A percentile compares a stretch with the other conserved stretches of the same genome.
Evolutionary conservation across 805 yeast genomes (phyloP).

Genomic region (Wickerhamiella nectarea): DNA sequence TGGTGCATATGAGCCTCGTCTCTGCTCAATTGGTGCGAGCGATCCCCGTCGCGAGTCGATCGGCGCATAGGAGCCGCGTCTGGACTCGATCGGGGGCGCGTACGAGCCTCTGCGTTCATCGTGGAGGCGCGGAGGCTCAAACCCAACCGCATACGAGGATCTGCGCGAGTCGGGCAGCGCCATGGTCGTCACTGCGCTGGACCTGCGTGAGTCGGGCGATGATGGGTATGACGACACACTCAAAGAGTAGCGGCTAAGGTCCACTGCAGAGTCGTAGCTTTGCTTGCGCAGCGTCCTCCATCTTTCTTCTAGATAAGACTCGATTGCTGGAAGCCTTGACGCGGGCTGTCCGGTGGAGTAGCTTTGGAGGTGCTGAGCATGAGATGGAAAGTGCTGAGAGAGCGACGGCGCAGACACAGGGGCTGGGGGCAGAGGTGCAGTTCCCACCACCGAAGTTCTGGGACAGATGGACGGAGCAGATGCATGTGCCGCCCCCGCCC

Average conservation of each 20-base stretch:
- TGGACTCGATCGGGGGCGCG: neutral
- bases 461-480: neutral
- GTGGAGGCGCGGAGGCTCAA: neutral
- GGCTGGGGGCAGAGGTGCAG: neutral
- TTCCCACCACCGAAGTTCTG: neutral
- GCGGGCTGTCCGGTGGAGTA: neutral
- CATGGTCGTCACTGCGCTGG: neutral
- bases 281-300: constrained; percentile 5
- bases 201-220: constrained; percentile 10
- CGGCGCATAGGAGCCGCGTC: neutral
- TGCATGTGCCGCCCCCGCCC: neutral
- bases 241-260: constrained; percentile 8
- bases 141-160: neutral
- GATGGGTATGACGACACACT: neutral
- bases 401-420: neutral
- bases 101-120: neutral
- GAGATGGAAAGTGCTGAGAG: neutral
- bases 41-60: too few species aligned
- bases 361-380: neutral
- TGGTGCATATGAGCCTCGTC: neutral
- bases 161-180: neutral
- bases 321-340: constrained; percentile 1
- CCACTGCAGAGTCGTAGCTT: constrained; percentile 5
- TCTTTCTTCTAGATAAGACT: constrained; percentile 5
- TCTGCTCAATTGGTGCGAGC: neutral